These are phyloP conservation scores for Grosmannia serpens DNA, from an alignment of 2,329 filamentous ascomycete species.

Conservation along the genomic window DNA sequence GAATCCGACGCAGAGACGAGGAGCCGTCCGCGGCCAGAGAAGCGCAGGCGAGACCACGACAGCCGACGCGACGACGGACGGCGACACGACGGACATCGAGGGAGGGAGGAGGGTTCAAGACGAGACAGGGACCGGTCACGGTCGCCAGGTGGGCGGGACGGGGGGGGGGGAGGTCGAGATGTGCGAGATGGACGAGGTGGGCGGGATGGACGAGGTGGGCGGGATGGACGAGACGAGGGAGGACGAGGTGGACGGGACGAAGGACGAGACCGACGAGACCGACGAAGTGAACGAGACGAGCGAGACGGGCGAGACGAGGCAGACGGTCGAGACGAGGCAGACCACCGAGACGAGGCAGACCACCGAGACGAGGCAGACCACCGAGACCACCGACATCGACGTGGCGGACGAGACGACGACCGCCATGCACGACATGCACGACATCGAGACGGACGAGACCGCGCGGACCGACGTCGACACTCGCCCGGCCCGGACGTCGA, in stretches of 20 bases:
- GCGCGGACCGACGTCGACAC: not conserved
- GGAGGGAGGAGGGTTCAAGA: constrained; percentile 13
- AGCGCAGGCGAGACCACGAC: not conserved
- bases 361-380: constrained; percentile 3
- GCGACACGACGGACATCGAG: constrained; percentile 13
- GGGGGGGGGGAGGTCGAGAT: too few relatives aligned
- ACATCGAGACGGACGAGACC: too few relatives aligned
- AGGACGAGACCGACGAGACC: constrained; percentile 1
- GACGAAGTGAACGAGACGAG: constrained; percentile 9
- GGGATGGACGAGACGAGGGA: too few relatives aligned
- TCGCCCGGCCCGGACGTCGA: too few relatives aligned
- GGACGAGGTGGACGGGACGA: too few relatives aligned
- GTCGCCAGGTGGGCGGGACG: too few relatives aligned
- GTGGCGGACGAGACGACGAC: not conserved
- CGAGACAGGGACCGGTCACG: too few relatives aligned
- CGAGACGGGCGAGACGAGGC: not conserved
- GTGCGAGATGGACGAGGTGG: too few relatives aligned
- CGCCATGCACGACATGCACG: too few relatives aligned
- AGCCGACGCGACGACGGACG: constrained; percentile 9
- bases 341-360: too few relatives aligned
- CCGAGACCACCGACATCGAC: not conserved
- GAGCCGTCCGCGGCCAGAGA: not conserved
- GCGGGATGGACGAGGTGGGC: too few relatives aligned
- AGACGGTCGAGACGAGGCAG: too few relatives aligned
- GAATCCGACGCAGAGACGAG: not conserved